phyloP scores from a whole-genome alignment of 2,329 filamentous ascomycete species.

The Alternaria brassicicola region DNA sequence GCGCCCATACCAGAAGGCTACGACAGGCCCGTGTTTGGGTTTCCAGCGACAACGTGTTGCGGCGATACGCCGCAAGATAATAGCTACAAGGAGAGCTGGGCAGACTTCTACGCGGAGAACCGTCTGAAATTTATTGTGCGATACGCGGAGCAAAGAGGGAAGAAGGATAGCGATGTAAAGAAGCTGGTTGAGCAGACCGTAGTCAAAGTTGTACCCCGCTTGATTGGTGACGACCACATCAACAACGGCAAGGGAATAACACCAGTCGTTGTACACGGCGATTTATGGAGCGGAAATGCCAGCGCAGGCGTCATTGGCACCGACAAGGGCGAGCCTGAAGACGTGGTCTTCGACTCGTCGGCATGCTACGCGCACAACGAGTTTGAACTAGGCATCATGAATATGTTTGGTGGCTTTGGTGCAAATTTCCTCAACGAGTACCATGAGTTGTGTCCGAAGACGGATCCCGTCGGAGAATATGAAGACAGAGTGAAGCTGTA shows the following conservation, averaged over 20 bases:
- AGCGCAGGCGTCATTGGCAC: constrained; percentile 65
- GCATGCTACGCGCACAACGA: constrained; percentile 85
- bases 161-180: constrained; percentile 66
- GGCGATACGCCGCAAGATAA: constrained; percentile 86
- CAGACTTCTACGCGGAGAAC: constrained; percentile 82
- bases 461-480: constrained; percentile 81
- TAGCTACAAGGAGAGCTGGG: constrained; percentile 73
- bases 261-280: constrained; percentile 88
- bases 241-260: constrained; percentile 64
- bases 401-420: constrained; percentile 92
- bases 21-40: constrained; percentile 73
- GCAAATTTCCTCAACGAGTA: constrained; percentile 77
- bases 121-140: constrained; percentile 70
- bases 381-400: constrained; percentile 93
- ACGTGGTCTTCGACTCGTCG: constrained; percentile 83
- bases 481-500: constrained; percentile 83
- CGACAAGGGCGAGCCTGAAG: constrained; percentile 68
- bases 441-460: constrained; percentile 73
- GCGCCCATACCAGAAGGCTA: constrained; percentile 69
- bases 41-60: constrained; percentile 84
- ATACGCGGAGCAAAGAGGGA: constrained; percentile 65
- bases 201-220: constrained; percentile 69
- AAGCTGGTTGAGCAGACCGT: constrained; percentile 69
- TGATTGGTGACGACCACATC: constrained; percentile 73
- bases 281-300: constrained; percentile 92